Evolutionary conservation across 2,329 filamentous ascomycete genomes (phyloP).

Genomic region (Cylindrodendrum hubeiense): DNA sequence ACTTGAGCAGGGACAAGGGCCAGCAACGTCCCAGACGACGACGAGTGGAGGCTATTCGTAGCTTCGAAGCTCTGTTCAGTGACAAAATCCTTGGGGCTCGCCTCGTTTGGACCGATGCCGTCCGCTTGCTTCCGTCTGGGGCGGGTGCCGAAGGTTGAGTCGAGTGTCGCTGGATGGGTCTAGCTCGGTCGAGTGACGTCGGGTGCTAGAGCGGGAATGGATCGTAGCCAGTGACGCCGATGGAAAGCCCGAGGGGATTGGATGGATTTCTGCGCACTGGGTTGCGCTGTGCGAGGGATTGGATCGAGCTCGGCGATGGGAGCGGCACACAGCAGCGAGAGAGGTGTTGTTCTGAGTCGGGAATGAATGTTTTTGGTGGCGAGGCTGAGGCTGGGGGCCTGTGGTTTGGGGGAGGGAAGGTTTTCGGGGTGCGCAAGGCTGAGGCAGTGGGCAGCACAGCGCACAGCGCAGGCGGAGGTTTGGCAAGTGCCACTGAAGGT

Average conservation of each 20-base stretch:
- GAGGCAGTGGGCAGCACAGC: slow-evolving; percentile 17
- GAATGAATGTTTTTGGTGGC: slow-evolving; percentile 23
- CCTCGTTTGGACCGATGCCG: neutral
- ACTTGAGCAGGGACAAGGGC: neutral
- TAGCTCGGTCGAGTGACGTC: slow-evolving; percentile 5
- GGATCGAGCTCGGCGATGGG: neutral
- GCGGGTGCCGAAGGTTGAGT: neutral
- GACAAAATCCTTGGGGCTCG: neutral
- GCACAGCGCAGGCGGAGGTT: neutral
- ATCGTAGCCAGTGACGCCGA: neutral
- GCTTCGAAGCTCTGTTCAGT: neutral
- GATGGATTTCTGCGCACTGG: neutral
- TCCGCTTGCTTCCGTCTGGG: neutral
- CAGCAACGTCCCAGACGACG: neutral
- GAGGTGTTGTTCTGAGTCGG: neutral
- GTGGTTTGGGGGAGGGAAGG: slow-evolving; percentile 28
- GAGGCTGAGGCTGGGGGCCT: slow-evolving; percentile 42
- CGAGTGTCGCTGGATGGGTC: neutral
- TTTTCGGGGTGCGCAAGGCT: slow-evolving; percentile 38
- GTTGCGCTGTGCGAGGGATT: neutral
- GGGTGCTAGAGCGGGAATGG: neutral
- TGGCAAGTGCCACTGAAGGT: slow-evolving; percentile 1
- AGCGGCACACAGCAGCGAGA: neutral
- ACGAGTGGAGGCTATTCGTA: neutral
- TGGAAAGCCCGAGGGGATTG: neutral